A percentile compares a stretch with the other conserved stretches of the same genome.
Evolutionary conservation across 148 eudicot species (phyloP).

Genomic region (Rhododendron henanense): DNA sequence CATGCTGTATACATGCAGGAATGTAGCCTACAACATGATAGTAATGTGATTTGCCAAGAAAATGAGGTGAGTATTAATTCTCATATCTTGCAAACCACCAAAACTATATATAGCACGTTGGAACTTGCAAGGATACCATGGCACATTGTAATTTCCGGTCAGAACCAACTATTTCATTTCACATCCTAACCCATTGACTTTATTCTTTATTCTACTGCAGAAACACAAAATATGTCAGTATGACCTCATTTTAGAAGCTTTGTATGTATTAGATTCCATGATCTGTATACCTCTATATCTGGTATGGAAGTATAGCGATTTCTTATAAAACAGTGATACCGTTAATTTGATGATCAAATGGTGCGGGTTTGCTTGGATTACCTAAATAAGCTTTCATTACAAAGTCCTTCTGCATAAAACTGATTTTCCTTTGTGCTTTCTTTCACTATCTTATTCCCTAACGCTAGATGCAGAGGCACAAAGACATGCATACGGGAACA

Average conservation of each 20-base stretch:
- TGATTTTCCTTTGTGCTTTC: background rate
- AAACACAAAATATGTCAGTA: background rate
- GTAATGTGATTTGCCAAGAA: background rate
- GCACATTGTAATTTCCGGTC: background rate
- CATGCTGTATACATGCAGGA: background rate
- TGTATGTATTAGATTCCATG: background rate
- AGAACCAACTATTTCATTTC: background rate
- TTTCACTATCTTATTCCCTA: background rate
- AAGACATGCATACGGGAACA: background rate
- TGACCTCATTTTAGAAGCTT: background rate
- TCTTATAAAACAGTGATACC: background rate
- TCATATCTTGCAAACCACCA: background rate
- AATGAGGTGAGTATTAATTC: background rate
- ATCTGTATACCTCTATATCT: background rate
- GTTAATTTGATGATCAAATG: background rate
- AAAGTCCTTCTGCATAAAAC: background rate
- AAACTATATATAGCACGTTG: background rate
- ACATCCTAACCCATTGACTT: background rate
- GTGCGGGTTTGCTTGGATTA: background rate
- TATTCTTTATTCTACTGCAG: background rate
- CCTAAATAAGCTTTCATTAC: background rate
- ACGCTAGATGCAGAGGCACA: background rate
- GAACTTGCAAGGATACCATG: background rate
- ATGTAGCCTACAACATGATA: background rate
- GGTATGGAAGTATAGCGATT: background rate